Conservation (phyloP, 495 filamentous ascomycete genomes). For the Hypomontagnella submonticulosa region DNA sequence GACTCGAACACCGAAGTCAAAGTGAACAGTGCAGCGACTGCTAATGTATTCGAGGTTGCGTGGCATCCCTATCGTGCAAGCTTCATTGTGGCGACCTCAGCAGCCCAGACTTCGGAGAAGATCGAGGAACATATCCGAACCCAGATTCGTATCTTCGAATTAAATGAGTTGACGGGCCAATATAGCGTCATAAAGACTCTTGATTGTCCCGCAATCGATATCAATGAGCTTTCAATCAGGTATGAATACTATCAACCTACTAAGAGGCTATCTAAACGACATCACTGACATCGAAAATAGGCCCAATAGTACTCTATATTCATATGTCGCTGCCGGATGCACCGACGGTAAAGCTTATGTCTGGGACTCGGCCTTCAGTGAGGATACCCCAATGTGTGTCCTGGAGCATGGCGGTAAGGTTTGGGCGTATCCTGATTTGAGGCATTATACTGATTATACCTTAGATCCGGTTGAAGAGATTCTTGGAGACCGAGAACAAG, state of each 20-base stretch:
- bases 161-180: slow-evolving; percentile 43
- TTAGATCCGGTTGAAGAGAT: slow-evolving; percentile 70
- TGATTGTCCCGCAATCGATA: slow-evolving; percentile 83
- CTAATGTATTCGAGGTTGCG: slow-evolving; percentile 81
- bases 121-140: slow-evolving; percentile 56
- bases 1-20: slow-evolving; percentile 57
- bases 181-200: slow-evolving; percentile 56
- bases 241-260: slow-evolving; percentile 48
- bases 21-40: slow-evolving; percentile 63
- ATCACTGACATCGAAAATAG: slow-evolving; percentile 52
- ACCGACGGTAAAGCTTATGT: slow-evolving; percentile 86
- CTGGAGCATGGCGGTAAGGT: slow-evolving; percentile 71
- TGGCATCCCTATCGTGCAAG: slow-evolving; percentile 74
- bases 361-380: slow-evolving; percentile 76
- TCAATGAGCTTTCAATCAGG: slow-evolving; percentile 82
- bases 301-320: slow-evolving; percentile 56
- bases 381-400: slow-evolving; percentile 66
- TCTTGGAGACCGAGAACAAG: slow-evolving; percentile 68
- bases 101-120: slow-evolving; percentile 55
- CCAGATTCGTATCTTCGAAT: slow-evolving; percentile 61
- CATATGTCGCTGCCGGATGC: slow-evolving; percentile 81
- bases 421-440: background rate
- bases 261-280: slow-evolving; percentile 55
- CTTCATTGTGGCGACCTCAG: slow-evolving; percentile 72
- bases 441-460: slow-evolving; percentile 21